phyloP scores from a whole-genome alignment of 2,329 filamentous ascomycete genomes.

The Thelonectria rubi region DNA sequence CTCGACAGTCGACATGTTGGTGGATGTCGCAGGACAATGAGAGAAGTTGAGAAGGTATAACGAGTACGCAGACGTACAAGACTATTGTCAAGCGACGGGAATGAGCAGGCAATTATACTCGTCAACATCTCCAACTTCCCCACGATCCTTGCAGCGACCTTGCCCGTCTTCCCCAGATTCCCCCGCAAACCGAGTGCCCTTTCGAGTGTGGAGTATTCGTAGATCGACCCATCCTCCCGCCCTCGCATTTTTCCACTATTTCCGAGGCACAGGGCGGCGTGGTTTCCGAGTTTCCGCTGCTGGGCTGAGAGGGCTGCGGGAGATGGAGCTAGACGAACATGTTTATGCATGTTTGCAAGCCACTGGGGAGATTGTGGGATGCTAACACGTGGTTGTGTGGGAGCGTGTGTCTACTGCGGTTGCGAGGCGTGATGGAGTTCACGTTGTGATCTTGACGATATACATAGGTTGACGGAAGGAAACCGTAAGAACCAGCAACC shows the following conservation, averaged over 20 bases:
- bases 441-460: no score
- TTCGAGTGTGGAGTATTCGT: background rate
- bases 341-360: background rate
- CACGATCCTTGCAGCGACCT: background rate
- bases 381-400: background rate
- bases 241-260: background rate
- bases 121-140: background rate
- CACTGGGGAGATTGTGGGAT: background rate
- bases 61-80: background rate
- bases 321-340: background rate
- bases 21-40: background rate
- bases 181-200: slow-evolving; percentile 6
- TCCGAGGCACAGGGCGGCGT: background rate
- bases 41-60: background rate
- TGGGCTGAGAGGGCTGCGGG: background rate
- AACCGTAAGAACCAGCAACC: no score
- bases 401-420: background rate
- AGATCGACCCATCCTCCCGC: slow-evolving; percentile 10
- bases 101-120: slow-evolving; percentile 5
- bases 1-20: background rate
- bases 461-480: no score
- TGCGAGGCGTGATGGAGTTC: no score
- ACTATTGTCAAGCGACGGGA: background rate
- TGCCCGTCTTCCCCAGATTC: slow-evolving; percentile 16
- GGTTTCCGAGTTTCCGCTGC: background rate